Evolutionary conservation across 495 filamentous ascomycete species (phyloP).

Genomic region (Penicillium egyptiacum): DNA sequence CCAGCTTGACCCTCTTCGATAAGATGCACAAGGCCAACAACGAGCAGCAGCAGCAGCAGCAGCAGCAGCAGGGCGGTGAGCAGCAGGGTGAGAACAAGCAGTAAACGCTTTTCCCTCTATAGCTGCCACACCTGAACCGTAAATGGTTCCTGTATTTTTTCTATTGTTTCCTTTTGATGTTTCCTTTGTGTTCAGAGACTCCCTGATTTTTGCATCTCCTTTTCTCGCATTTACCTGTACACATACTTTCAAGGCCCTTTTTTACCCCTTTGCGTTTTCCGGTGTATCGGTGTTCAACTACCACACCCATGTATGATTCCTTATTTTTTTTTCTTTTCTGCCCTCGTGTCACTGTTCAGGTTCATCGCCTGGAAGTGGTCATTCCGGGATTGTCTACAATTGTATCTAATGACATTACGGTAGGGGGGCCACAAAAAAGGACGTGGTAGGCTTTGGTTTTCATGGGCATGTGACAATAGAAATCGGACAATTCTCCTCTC

Average conservation of each 20-base stretch:
- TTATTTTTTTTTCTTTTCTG: slow-evolving; percentile 31
- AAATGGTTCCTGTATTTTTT: slow-evolving; percentile 33
- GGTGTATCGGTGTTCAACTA: slow-evolving; percentile 45
- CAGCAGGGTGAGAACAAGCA: slow-evolving; percentile 79
- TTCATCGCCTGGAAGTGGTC: slow-evolving; percentile 15
- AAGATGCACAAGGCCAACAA: slow-evolving; percentile 97
- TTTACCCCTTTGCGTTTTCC: slow-evolving; percentile 29
- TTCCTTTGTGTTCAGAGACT: slow-evolving; percentile 29
- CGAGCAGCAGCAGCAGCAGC: slow-evolving; percentile 60
- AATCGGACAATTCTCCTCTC: slow-evolving; percentile 51
- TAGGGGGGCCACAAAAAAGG: slow-evolving; percentile 43
- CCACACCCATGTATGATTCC: slow-evolving; percentile 30
- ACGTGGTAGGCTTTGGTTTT: slow-evolving; percentile 40
- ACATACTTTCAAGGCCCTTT: slow-evolving; percentile 39
- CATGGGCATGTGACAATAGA: slow-evolving; percentile 50
- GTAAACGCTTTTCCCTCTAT: slow-evolving; percentile 42
- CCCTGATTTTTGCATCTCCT: slow-evolving; percentile 28
- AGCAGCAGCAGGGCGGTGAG: slow-evolving; percentile 55
- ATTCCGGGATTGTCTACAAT: slow-evolving; percentile 39
- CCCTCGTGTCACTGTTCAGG: slow-evolving; percentile 35
- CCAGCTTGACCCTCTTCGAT: slow-evolving; percentile 95
- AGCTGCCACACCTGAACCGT: slow-evolving; percentile 5
- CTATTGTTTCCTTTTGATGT: slow-evolving; percentile 21
- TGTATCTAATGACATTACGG: slow-evolving; percentile 53
- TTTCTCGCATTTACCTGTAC: slow-evolving; percentile 43